Evolutionary conservation across 2,329 filamentous ascomycete species (phyloP), one percentile per base, ranked within the genome.

Genomic region (Colletotrichum spinosum): DNA sequence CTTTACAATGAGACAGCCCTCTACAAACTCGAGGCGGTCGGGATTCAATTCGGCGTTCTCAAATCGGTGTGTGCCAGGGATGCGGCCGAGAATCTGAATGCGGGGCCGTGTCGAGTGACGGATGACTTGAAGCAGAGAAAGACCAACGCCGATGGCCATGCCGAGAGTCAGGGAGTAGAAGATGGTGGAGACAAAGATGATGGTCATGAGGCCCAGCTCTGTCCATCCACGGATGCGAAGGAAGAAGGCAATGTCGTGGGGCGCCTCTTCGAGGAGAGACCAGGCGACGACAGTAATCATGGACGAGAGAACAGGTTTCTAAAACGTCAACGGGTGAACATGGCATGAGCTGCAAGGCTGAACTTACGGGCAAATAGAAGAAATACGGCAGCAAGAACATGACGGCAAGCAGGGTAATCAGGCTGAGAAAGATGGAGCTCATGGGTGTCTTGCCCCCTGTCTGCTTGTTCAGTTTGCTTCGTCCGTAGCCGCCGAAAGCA

Each of bases 241-340:
- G 82, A 98, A 99, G 83, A 98, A 99, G 53, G 85, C 83, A 67
- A 99, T 88, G 76, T 99, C 96, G 72, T 96, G 91, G 0, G 96
- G 96, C 11, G 93, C 93, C 82, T 99, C 96, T 81, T 99, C 96
- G 67, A 98, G 92, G 7, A 99, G 86, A 17, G 94, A 96, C 81
- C 91, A 97, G 17, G 96, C 96, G 34, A 99, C 95, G 2, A 97
- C 95, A 12, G 92, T 94, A 67, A 99, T 97, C 88, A 98, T 96
- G 15, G 95, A 88, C 15, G 90, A 97, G 17, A 99, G 86, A 1
- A 98, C 94, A 5, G 93, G 93, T 91, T 97, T 97, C 90, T 96
- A 71, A 25, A 4, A 25, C 25, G 44, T 56, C 6, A 17, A 13
- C 6, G 33, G 58, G 9, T 65, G 44, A 48, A 33, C 12, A 38